A percentile compares a stretch with the other conserved stretches of the same genome.
phyloP scores from a whole-genome alignment of 2,329 filamentous ascomycete species.

The Colletotrichum sansevieriae region DNA sequence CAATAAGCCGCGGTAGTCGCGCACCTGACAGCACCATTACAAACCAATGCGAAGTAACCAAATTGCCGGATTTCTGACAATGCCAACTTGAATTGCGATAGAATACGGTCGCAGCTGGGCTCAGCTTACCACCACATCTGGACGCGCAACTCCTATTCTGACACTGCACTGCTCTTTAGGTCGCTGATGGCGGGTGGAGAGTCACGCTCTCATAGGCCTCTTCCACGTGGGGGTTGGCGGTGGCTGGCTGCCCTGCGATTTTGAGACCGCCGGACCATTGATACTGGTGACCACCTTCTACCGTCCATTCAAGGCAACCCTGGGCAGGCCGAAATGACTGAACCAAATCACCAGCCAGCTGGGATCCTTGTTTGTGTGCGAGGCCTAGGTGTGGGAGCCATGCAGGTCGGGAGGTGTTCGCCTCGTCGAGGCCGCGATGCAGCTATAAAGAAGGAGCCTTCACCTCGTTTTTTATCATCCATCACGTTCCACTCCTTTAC shows the following conservation, averaged over 20 bases:
- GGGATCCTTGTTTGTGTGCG: constrained; percentile 27
- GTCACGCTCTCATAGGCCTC: constrained; percentile 37
- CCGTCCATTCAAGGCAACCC: constrained; percentile 46
- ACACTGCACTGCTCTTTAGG: constrained; percentile 12
- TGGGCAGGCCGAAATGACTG: constrained; percentile 37
- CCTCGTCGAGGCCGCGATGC: constrained; percentile 26
- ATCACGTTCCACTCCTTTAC: constrained; percentile 13
- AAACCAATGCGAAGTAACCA: constrained; percentile 36
- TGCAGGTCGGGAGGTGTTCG: constrained; percentile 21
- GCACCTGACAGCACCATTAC: constrained; percentile 36
- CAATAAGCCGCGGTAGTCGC: constrained; percentile 39
- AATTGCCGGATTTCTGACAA: constrained; percentile 29
- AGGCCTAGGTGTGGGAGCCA: constrained; percentile 25
- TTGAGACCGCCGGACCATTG: constrained; percentile 40
- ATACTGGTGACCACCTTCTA: constrained; percentile 45
- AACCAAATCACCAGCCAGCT: constrained; percentile 30
- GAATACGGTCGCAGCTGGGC: constrained; percentile 12
- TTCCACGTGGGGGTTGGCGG: constrained; percentile 43
- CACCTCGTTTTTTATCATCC: background rate
- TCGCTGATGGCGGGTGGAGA: constrained; percentile 17
- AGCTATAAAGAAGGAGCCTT: constrained; percentile 29
- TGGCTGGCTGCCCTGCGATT: constrained; percentile 40
- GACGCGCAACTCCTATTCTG: constrained; percentile 19
- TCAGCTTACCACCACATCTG: constrained; percentile 38
- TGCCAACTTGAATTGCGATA: constrained; percentile 8